Percentiles rank a stretch among this genome's conserved stretches.
These are phyloP conservation scores for Cyberlindnera mycetangii DNA, from an alignment of 805 yeast genomes.

Conservation along the genomic window DNA sequence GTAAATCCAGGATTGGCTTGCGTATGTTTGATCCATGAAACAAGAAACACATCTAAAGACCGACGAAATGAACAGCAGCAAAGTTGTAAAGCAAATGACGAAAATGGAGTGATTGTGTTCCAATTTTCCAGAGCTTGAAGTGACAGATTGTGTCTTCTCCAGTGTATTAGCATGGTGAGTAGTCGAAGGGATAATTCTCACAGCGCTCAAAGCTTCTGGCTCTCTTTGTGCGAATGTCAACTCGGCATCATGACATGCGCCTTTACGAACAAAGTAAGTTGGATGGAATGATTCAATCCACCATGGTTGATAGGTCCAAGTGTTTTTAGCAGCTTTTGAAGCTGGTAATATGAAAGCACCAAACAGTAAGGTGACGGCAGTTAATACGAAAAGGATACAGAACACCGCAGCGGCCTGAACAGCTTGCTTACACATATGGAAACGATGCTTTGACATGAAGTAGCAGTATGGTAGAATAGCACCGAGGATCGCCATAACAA, in stretches of 20 bases:
- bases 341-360: constrained; percentile 56
- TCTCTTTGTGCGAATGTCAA: constrained; percentile 44
- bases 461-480: constrained; percentile 59
- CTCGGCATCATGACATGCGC: constrained; percentile 49
- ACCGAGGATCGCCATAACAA: constrained; percentile 67
- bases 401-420: constrained; percentile 49
- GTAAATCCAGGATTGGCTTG: constrained; percentile 41
- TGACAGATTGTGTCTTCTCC: constrained; percentile 27
- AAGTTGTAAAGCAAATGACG: constrained; percentile 41
- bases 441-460: constrained; percentile 44
- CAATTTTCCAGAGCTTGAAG: constrained; percentile 35
- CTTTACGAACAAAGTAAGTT: constrained; percentile 54
- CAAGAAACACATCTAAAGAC: constrained; percentile 47
- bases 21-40: constrained; percentile 32
- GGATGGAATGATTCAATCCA: constrained; percentile 69
- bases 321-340: constrained; percentile 44
- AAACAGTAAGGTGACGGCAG: constrained; percentile 47
- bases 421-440: constrained; percentile 50
- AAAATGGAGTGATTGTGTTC: constrained; percentile 51
- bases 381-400: constrained; percentile 47
- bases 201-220: constrained; percentile 27
- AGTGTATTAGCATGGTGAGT: constrained; percentile 35
- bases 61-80: constrained; percentile 49
- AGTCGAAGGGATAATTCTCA: constrained; percentile 52
- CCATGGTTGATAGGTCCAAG: constrained; percentile 68